A percentile compares a stretch with the other conserved stretches of the same genome.
phyloP scores from a whole-genome alignment of 345 rosid species.

The Populus tremula region DNA sequence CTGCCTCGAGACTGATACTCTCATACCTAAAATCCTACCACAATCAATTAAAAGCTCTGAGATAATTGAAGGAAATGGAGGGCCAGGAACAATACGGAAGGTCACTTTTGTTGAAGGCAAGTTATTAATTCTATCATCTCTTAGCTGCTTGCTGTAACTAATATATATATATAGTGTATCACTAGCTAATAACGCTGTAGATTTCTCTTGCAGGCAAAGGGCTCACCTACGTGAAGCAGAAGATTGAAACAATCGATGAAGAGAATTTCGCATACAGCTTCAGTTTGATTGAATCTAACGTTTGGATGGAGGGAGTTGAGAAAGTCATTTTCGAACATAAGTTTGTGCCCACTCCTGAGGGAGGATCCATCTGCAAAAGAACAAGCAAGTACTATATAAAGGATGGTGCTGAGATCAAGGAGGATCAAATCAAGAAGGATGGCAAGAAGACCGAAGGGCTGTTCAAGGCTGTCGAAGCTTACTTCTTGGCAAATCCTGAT shows the following conservation, averaged over 20 bases:
- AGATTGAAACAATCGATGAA: conserved; percentile 1
- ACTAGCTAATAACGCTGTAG: no score
- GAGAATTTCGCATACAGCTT: background rate
- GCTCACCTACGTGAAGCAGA: background rate
- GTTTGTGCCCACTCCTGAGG: background rate
- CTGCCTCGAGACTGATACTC: no score
- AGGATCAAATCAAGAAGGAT: background rate
- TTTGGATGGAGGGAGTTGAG: background rate
- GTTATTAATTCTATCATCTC: background rate
- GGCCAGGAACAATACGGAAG: background rate
- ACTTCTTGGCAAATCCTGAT: no score
- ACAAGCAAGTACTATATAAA: background rate
- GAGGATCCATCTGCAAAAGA: no score
- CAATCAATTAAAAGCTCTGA: background rate
- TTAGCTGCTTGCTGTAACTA: no score
- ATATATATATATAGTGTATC: no score
- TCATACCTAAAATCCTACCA: background rate
- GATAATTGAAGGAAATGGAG: background rate
- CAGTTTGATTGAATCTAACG: background rate
- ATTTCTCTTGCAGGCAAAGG: background rate
- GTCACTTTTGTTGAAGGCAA: background rate
- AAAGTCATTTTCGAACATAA: background rate
- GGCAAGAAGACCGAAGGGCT: background rate
- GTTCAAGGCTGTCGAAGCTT: no score
- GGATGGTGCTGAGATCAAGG: background rate